phyloP scores from a whole-genome alignment of 1,284 basidiomycete genomes.

The Testicularia cyperi region DNA sequence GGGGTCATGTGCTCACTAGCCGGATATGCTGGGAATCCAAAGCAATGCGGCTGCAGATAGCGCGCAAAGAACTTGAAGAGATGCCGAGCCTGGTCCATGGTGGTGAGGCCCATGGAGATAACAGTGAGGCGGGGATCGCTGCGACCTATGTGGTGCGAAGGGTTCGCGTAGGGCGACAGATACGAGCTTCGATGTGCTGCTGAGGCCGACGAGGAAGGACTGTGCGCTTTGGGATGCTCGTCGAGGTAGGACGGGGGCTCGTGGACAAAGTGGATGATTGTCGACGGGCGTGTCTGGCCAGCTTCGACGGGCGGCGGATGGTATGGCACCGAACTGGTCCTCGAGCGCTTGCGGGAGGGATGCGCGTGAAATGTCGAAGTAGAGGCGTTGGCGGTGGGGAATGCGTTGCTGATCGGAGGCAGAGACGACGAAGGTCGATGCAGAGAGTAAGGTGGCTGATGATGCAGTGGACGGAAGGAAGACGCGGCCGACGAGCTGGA shows the following conservation, averaged over 20 bases:
- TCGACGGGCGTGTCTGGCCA: slow-evolving; percentile 9
- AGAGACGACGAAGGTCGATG: not conserved
- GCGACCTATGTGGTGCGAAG: slow-evolving; percentile 33
- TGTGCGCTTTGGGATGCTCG: not conserved
- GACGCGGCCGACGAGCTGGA: slow-evolving; percentile 9
- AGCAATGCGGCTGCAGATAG: slow-evolving; percentile 45
- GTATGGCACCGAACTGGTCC: too few relatives aligned
- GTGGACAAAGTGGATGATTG: slow-evolving; percentile 2
- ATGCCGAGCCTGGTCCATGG: slow-evolving; percentile 44
- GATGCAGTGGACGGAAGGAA: slow-evolving; percentile 1
- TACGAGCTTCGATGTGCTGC: not conserved
- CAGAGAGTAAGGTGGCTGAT: too few relatives aligned
- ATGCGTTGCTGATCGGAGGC: not conserved
- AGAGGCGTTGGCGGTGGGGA: too few relatives aligned
- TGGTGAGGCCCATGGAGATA: slow-evolving; percentile 43
- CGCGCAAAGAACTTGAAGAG: slow-evolving; percentile 54
- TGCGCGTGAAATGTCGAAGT: too few relatives aligned
- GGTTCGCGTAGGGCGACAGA: slow-evolving; percentile 31
- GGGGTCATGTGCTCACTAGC: slow-evolving; percentile 51
- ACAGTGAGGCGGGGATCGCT: slow-evolving; percentile 50
- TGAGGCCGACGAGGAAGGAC: not conserved
- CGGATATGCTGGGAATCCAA: slow-evolving; percentile 51
- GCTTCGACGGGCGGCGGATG: not conserved
- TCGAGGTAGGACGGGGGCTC: not conserved
- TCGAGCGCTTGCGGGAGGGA: too few relatives aligned